phyloP scores from a whole-genome alignment of 1,284 basidiomycete species.

The Earliella scabrosa region DNA sequence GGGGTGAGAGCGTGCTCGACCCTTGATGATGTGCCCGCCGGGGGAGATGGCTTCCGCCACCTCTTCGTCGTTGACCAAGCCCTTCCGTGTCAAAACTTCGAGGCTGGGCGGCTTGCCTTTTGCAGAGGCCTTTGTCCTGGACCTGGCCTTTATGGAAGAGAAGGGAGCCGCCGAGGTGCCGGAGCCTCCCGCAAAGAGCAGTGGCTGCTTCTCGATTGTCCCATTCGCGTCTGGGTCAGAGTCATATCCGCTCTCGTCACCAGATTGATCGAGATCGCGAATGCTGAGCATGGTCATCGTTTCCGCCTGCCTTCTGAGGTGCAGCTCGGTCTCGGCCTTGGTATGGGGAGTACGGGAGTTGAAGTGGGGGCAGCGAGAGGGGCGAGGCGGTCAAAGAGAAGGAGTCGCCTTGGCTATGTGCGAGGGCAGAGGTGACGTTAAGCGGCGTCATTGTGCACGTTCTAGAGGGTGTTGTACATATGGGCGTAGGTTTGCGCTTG shows the following conservation, averaged over 20 bases:
- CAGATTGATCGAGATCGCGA: conserved; percentile 52
- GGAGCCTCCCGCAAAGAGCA: conserved; percentile 24
- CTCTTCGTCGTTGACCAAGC: conserved; percentile 43
- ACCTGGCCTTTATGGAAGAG: conserved; percentile 40
- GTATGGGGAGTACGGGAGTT: conserved; percentile 55
- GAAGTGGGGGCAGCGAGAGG: conserved; percentile 65
- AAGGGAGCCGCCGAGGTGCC: conserved; percentile 25
- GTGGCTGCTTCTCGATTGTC: conserved; percentile 35
- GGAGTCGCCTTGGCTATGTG: conserved; percentile 24
- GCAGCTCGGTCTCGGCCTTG: conserved; percentile 65
- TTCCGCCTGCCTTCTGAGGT: conserved; percentile 64
- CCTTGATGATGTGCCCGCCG: conserved; percentile 72
- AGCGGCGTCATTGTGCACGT: conserved; percentile 39
- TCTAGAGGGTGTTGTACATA: conserved; percentile 45
- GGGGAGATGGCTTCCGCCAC: conserved; percentile 71
- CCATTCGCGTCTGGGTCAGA: conserved; percentile 51
- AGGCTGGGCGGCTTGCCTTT: conserved; percentile 23
- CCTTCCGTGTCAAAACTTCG: conserved; percentile 22
- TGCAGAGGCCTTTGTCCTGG: conserved; percentile 34
- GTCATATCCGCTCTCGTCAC: conserved; percentile 51
- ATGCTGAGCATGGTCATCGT: conserved; percentile 69
- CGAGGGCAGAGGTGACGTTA: conserved; percentile 31
- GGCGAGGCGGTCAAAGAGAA: conserved; percentile 62
- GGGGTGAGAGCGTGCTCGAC: conserved; percentile 69
- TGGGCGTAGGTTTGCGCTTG: conserved; percentile 70